Percentiles rank a stretch among this genome's conserved stretches.
These are phyloP conservation scores for Calocera viscosa DNA, from an alignment of 768 basidiomycete species.

Conservation along the genomic window DNA sequence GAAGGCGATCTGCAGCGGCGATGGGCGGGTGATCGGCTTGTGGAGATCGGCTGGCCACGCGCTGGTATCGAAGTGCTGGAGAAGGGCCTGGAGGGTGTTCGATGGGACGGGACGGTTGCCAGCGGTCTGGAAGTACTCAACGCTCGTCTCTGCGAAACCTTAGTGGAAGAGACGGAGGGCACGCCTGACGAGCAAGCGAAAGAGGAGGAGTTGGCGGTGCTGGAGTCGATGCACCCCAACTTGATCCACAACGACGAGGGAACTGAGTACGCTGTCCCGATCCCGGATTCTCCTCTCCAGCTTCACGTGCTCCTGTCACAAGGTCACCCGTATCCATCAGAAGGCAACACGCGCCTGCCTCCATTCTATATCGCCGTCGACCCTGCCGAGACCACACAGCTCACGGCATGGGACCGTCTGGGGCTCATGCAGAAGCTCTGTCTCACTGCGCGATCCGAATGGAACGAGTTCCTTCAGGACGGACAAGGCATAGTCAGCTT, in stretches of 20 bases:
- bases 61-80: neutral
- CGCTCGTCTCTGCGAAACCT: conserved; percentile 17
- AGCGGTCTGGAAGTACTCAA: conserved; percentile 15
- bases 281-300: conserved; percentile 50
- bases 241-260: neutral
- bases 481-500: conserved; percentile 59
- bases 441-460: conserved; percentile 25
- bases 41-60: conserved; percentile 68
- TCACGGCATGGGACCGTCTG: conserved; percentile 42
- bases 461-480: conserved; percentile 40
- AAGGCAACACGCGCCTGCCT: conserved; percentile 35
- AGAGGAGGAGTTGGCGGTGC: neutral
- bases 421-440: neutral
- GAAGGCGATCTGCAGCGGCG: conserved; percentile 51
- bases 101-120: conserved; percentile 20
- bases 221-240: neutral
- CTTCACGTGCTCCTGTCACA: conserved; percentile 53
- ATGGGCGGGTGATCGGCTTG: conserved; percentile 68
- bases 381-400: conserved; percentile 60
- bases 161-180: conserved; percentile 21
- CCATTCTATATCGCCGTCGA: conserved; percentile 64
- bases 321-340: conserved; percentile 36
- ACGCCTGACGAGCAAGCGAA: conserved; percentile 13
- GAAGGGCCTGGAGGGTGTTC: conserved; percentile 22
- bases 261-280: conserved; percentile 26